Evolutionary conservation across 2,329 filamentous ascomycete genomes (phyloP), one percentile per base, ranked within the genome.

Genomic region (Neonectria sp.): DNA sequence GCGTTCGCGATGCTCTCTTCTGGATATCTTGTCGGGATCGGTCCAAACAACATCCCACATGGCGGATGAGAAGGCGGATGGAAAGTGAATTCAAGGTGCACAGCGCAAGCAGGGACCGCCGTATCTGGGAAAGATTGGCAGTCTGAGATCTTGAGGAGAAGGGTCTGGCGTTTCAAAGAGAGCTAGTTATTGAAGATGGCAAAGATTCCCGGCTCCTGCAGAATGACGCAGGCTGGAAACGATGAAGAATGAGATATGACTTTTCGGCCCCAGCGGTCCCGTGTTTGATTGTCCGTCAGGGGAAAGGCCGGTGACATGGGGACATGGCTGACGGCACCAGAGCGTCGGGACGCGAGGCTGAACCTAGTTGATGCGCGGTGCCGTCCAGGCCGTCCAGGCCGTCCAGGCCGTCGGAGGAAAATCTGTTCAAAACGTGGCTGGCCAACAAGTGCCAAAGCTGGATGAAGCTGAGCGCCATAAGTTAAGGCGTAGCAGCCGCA

Each of bases 31-130:
- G 55, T 86, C 81, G 27, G 85, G 86, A 63, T 89, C 88, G 4
- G 86, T 86, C 88, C 88, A 90, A 52, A 88, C 79, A 35, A 90
- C 85, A 74, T 89, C 87, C 75, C 88, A 90, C 88, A 90, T 90
- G 51, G 63, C 76, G 72, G 37, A 40, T 17, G 37, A 40, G n/a
- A 17, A n/a, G 15, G 37, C 5, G 15, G n/a, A 17, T 6, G 35
- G 4, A 37, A 13, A 37, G 35, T 17, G 35, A 13, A 17, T 17
- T 37, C 35, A 17, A 37, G 35, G 35, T 37, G 35, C 35, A 37
- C 15, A 15, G 35, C 13, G 35, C 11, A 15, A 17, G 15, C 37
- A 40, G 37, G 37, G 15, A 40, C 13, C 6, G 15, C 37, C 37
- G 37, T n/a, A 15, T 40, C 15, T n/a, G 15, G 37, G n/a, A 40